Evolutionary conservation across 108 stramenopile genomes (phyloP).

Genomic region (Conticribra guillardii): DNA sequence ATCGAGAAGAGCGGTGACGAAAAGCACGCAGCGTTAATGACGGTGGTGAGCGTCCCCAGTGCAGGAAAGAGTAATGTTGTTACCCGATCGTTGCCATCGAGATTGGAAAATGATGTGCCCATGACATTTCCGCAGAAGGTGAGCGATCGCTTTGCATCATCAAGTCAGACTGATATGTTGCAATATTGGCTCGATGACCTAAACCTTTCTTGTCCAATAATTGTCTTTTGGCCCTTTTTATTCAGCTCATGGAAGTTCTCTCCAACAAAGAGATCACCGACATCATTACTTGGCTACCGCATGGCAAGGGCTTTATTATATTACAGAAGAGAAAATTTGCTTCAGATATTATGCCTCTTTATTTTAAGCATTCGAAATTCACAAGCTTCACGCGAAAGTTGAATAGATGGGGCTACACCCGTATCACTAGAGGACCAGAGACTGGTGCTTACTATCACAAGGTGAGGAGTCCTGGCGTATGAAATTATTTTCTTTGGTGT

Average conservation of each 20-base stretch:
- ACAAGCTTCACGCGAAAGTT: slow-evolving; percentile 65
- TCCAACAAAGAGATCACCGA: slow-evolving; percentile 50
- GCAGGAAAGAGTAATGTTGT: background rate
- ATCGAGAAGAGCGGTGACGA: background rate
- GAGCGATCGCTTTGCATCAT: too few species aligned
- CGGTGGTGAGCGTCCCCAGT: background rate
- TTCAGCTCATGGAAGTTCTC: slow-evolving; percentile 64
- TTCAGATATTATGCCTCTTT: slow-evolving; percentile 54
- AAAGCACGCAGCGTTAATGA: background rate
- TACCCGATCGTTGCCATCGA: background rate
- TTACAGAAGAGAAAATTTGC: slow-evolving; percentile 63
- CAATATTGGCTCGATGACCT: background rate
- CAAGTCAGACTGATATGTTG: too few species aligned
- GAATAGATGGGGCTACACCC: slow-evolving; percentile 67
- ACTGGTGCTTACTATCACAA: slow-evolving; percentile 72
- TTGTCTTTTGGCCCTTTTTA: background rate
- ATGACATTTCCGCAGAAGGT: slow-evolving; percentile 37
- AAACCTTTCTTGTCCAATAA: background rate
- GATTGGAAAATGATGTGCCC: slow-evolving; percentile 9
- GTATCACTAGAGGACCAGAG: slow-evolving; percentile 65
- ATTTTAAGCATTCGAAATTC: slow-evolving; percentile 60
- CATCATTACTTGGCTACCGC: slow-evolving; percentile 69
- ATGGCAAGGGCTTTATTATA: slow-evolving; percentile 68
- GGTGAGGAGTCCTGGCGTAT: slow-evolving; percentile 7
- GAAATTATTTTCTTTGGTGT: background rate